A percentile compares a stretch with the other conserved stretches of the same genome.
phyloP scores from a whole-genome alignment of 495 filamentous ascomycete species.

The Hypoxylon lienhwacheense region DNA sequence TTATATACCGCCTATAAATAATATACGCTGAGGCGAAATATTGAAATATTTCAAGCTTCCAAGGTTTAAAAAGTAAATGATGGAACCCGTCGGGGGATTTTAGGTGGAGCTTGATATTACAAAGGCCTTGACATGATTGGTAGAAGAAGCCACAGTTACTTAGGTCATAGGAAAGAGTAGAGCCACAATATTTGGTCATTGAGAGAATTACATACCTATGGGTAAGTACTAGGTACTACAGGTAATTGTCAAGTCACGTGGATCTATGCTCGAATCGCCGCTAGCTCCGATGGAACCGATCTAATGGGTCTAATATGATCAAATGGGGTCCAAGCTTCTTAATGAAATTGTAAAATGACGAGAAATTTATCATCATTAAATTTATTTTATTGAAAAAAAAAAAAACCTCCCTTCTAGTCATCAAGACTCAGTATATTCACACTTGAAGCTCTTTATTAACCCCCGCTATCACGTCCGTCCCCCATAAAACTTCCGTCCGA shows the following conservation, averaged over 20 bases:
- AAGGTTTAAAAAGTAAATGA: conserved; percentile 37
- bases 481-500: not conserved
- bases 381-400: too few species aligned
- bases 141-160: conserved; percentile 18
- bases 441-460: too few species aligned
- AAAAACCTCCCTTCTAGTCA: conserved; percentile 14
- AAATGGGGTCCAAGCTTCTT: conserved; percentile 28
- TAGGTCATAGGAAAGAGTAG: too few species aligned
- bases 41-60: conserved; percentile 14
- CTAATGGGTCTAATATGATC: too few species aligned
- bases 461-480: conserved; percentile 1
- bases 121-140: conserved; percentile 38
- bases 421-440: too few species aligned
- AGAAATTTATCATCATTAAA: conserved; percentile 36
- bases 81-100: conserved; percentile 35
- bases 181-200: conserved; percentile 26
- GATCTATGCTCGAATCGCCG: conserved; percentile 15
- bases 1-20: too few species aligned
- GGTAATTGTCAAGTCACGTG: not conserved
- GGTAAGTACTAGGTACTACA: not conserved
- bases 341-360: conserved; percentile 28
- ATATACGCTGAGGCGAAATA: not conserved
- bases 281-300: conserved; percentile 35
- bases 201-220: not conserved
- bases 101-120: conserved; percentile 38